Percentiles rank a stretch among this genome's conserved stretches.
phyloP scores from a whole-genome alignment of 805 yeast species.

The Yamadazyma sp. region DNA sequence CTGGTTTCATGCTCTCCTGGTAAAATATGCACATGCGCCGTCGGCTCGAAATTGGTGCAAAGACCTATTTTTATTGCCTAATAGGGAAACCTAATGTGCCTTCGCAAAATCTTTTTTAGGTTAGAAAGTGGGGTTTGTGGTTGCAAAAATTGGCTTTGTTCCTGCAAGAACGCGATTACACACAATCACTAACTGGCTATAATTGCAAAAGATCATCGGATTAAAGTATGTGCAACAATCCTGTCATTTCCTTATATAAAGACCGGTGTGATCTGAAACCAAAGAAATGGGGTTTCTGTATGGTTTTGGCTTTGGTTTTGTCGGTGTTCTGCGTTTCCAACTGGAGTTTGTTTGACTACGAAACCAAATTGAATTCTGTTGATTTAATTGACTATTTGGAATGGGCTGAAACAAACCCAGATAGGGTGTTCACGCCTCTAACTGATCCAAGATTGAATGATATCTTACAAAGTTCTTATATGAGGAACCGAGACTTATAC shows the following conservation, averaged over 20 bases:
- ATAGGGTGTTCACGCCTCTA: not conserved
- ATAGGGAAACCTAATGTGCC: not conserved
- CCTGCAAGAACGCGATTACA: too few species aligned
- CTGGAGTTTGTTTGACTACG: constrained; percentile 7
- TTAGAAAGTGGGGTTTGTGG: constrained; percentile 6
- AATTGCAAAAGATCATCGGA: too few species aligned
- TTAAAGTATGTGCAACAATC: constrained; percentile 1
- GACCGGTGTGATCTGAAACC: not conserved
- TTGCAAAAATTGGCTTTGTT: too few species aligned
- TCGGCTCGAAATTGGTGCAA: too few species aligned
- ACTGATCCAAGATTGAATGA: constrained; percentile 1
- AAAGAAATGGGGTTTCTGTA: not conserved
- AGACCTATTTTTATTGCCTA: constrained; percentile 5
- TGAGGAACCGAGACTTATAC: constrained; percentile 22
- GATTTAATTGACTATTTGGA: constrained; percentile 16
- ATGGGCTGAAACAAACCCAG: not conserved
- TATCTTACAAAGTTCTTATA: constrained; percentile 17
- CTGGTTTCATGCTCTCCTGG: too few species aligned
- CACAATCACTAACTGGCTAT: too few species aligned
- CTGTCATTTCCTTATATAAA: not conserved
- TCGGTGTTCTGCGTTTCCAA: constrained; percentile 1
- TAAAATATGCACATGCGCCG: too few species aligned
- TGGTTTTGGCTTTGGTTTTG: not conserved
- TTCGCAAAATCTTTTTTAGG: too few species aligned
- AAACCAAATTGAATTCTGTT: constrained; percentile 16